phyloP scores from a whole-genome alignment of 139 green algal genomes.

The Trebouxia sp. region DNA sequence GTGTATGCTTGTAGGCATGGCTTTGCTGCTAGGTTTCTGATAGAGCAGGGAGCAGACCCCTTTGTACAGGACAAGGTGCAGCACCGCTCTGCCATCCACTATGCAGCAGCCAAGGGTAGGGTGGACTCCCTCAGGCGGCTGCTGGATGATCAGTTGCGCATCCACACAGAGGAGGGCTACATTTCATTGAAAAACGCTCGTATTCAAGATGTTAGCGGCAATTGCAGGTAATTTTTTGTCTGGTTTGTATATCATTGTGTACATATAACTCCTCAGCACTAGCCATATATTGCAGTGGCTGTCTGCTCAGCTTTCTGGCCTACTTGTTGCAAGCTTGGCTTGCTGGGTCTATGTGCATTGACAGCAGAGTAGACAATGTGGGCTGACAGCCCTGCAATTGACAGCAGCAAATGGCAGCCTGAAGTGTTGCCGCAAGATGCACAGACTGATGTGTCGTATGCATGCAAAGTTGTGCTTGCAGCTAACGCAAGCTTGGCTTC shows the following conservation, averaged over 20 bases:
- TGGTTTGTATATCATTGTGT: not conserved
- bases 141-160: constrained; percentile 33
- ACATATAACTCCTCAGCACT: too few species aligned
- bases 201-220: constrained; percentile 46
- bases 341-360: constrained; percentile 44
- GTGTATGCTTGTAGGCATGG: constrained; percentile 44
- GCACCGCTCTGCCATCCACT: constrained; percentile 48
- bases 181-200: constrained; percentile 43
- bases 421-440: too few species aligned
- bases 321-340: not conserved
- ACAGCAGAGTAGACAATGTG: constrained; percentile 54
- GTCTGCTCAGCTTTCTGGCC: not conserved
- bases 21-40: constrained; percentile 39
- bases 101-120: constrained; percentile 46
- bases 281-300: not conserved
- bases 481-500: too few species aligned
- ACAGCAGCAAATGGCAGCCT: constrained; percentile 49
- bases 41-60: constrained; percentile 47
- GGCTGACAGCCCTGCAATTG: constrained; percentile 60
- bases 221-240: constrained; percentile 41
- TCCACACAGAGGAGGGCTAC: constrained; percentile 36
- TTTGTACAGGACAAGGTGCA: constrained; percentile 43
- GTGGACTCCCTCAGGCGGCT: constrained; percentile 40
- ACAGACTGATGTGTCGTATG: too few species aligned
- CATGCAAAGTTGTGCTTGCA: too few species aligned